A percentile compares a stretch with the other conserved stretches of the same genome.
Evolutionary conservation across 768 basidiomycete species (phyloP).

Genomic region (Hemileccinum impolitum): DNA sequence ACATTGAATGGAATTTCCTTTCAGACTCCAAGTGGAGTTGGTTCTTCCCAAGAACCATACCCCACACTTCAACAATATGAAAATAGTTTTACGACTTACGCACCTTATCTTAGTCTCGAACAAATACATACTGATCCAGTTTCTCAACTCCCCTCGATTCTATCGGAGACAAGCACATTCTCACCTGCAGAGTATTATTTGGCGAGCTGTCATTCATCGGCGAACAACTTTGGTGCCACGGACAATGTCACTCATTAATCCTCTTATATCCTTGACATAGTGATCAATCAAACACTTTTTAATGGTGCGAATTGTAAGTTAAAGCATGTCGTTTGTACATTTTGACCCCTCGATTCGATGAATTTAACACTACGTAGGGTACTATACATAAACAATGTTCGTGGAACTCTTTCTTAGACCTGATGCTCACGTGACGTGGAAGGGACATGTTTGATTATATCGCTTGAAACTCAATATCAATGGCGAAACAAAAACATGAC

Average conservation of each 20-base stretch:
- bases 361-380: too few species aligned
- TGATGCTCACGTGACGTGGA: too few species aligned
- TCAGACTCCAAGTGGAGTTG: conserved; percentile 27
- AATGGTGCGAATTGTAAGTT: too few species aligned
- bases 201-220: background rate
- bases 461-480: background rate
- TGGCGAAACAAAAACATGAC: conserved; percentile 17
- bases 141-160: background rate
- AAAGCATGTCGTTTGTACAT: background rate
- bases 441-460: too few species aligned
- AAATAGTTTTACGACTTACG: background rate
- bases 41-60: conserved; percentile 8
- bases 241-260: background rate
- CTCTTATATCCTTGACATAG: conserved; percentile 1
- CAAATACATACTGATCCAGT: background rate
- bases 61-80: background rate
- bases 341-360: background rate
- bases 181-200: background rate
- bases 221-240: background rate
- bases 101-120: background rate
- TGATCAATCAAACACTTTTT: background rate
- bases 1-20: conserved; percentile 4
- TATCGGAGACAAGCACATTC: background rate
- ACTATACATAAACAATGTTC: too few species aligned
- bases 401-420: background rate